Evolutionary conservation across 352 stramenopile species (phyloP).

Genomic region (Globisporangium paddicum): DNA sequence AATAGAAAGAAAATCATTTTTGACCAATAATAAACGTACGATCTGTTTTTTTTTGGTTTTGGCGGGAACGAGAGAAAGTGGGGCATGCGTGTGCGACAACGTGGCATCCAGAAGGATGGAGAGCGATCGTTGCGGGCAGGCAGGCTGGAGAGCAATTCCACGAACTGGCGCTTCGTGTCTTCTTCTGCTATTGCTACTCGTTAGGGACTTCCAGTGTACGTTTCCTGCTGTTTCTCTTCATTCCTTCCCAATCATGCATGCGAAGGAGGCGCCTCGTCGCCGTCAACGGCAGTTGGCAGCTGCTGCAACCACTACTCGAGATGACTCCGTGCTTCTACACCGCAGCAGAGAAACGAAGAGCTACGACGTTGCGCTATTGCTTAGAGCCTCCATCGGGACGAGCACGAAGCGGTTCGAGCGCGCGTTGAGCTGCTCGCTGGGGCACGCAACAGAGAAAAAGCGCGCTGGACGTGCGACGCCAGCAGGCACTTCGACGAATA

Average conservation of each 20-base stretch:
- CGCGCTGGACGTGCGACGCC: slow-evolving; percentile 9
- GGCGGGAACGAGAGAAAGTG: slow-evolving; percentile 7
- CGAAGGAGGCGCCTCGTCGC: neutral
- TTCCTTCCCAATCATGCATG: neutral
- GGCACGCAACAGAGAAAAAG: neutral
- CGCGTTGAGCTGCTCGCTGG: slow-evolving; percentile 1
- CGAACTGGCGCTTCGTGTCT: neutral
- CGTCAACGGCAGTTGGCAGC: neutral
- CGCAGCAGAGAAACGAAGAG: neutral
- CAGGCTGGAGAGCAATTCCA: neutral
- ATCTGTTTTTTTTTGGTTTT: no score
- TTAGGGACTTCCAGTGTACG: neutral
- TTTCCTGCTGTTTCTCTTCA: neutral
- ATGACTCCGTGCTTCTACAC: neutral
- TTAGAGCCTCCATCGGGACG: neutral
- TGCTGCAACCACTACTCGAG: neutral
- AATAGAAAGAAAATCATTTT: neutral
- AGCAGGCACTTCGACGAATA: slow-evolving; percentile 13
- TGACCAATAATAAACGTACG: neutral
- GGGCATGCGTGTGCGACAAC: slow-evolving; percentile 9
- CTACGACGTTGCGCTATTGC: neutral
- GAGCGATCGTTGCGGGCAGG: no score
- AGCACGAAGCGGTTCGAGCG: slow-evolving; percentile 14
- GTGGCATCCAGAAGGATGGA: neutral
- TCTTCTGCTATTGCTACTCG: neutral